Evolutionary conservation across 2,329 filamentous ascomycete species (phyloP).

Genomic region (Nigrospora osmanthi): DNA sequence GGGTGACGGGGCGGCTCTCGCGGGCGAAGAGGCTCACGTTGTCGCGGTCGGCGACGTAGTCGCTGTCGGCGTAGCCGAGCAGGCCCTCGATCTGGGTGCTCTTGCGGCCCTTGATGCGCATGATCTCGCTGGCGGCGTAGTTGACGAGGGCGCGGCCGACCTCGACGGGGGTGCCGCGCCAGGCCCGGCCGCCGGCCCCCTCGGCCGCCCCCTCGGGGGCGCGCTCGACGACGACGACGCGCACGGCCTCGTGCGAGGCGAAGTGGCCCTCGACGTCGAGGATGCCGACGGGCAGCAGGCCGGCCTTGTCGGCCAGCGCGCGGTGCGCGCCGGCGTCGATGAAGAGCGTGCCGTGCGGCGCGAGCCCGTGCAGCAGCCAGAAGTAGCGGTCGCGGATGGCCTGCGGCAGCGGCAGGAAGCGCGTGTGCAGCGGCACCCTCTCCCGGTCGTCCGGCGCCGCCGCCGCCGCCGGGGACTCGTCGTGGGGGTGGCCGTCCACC

Average conservation of each 20-base stretch:
- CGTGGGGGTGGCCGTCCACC: slow-evolving; percentile 21
- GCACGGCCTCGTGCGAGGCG: slow-evolving; percentile 85
- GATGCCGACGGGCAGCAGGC: slow-evolving; percentile 84
- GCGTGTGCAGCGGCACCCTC: slow-evolving; percentile 71
- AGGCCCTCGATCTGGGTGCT: slow-evolving; percentile 74
- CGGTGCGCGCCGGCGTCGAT: slow-evolving; percentile 85
- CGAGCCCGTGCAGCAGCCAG: slow-evolving; percentile 90
- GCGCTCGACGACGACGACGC: slow-evolving; percentile 71
- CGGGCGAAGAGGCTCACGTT: slow-evolving; percentile 69
- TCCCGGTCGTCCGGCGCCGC: slow-evolving; percentile 25
- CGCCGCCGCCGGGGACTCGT: slow-evolving; percentile 34
- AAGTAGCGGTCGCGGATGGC: slow-evolving; percentile 92
- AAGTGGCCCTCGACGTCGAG: slow-evolving; percentile 85
- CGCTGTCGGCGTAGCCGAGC: slow-evolving; percentile 86
- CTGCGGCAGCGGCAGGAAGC: slow-evolving; percentile 77
- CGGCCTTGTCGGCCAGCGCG: slow-evolving; percentile 75
- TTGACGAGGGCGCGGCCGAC: slow-evolving; percentile 88
- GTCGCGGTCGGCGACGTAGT: slow-evolving; percentile 85
- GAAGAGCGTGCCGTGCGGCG: slow-evolving; percentile 83
- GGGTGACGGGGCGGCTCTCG: slow-evolving; percentile 46
- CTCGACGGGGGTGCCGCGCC: slow-evolving; percentile 52
- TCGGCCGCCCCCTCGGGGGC: slow-evolving; percentile 18
- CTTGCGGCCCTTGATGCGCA: slow-evolving; percentile 73
- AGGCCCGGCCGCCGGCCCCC: slow-evolving; percentile 34
- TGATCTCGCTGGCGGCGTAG: slow-evolving; percentile 81